Percentiles rank a stretch among this genome's conserved stretches.
Evolutionary conservation across 2,329 filamentous ascomycete genomes (phyloP).

Genomic region (Macrophomina tecta): DNA sequence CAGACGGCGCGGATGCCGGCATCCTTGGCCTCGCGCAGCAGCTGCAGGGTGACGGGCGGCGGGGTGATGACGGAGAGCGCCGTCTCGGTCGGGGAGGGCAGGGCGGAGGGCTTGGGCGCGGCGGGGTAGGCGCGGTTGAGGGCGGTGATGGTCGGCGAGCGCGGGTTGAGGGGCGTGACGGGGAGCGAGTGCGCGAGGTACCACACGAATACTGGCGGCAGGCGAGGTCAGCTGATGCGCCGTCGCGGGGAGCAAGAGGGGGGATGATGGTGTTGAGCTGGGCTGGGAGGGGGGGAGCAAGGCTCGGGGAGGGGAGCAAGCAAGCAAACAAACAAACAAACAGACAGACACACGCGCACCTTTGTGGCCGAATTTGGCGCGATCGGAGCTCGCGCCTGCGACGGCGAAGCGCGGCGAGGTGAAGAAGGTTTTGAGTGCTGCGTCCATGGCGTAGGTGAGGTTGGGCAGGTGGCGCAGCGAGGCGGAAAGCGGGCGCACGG

Average conservation of each 20-base stretch:
- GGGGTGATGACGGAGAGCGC: slow-evolving; percentile 88
- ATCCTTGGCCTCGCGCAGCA: slow-evolving; percentile 78
- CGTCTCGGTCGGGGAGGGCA: slow-evolving; percentile 72
- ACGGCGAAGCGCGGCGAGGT: slow-evolving; percentile 81
- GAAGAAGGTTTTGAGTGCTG: slow-evolving; percentile 80
- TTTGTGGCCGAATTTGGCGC: slow-evolving; percentile 86
- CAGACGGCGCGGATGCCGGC: slow-evolving; percentile 78
- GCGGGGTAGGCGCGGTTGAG: slow-evolving; percentile 65
- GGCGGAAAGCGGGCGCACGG: not conserved
- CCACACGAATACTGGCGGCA: slow-evolving; percentile 78
- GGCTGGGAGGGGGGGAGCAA: not conserved
- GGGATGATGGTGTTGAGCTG: slow-evolving; percentile 42
- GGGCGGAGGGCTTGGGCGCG: slow-evolving; percentile 67
- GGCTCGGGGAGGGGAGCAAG: no score
- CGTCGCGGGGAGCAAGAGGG: no score
- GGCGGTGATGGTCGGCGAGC: slow-evolving; percentile 68
- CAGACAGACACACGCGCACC: slow-evolving; percentile 54
- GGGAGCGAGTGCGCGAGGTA: slow-evolving; percentile 78
- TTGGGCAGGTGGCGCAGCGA: slow-evolving; percentile 9
- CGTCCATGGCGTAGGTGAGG: slow-evolving; percentile 61
- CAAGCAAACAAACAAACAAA: no score
- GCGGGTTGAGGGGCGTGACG: slow-evolving; percentile 84
- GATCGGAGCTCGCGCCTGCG: slow-evolving; percentile 85
- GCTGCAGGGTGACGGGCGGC: slow-evolving; percentile 73
- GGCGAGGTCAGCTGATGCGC: no score